Base-by-base conservation (phyloP, 495 filamentous ascomycete species). In the Penicillium fimorum region DNA sequence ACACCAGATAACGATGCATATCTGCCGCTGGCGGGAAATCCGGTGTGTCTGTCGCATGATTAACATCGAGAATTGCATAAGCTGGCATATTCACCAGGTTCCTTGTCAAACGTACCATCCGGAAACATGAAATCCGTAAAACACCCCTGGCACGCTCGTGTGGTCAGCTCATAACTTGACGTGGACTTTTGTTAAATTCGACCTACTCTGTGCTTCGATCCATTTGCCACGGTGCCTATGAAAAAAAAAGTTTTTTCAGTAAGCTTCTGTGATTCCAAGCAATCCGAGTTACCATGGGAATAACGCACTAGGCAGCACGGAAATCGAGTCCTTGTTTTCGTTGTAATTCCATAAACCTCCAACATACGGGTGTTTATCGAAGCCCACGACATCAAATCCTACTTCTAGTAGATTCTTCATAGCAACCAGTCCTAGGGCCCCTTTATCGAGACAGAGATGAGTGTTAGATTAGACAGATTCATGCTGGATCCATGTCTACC, bases 271-370 rank as follows among this genome's bases (percentile, higher is more conserved):
- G n/a, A n/a, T n/a, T n/a, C n/a, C n/a, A n/a, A n/a, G n/a, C n/a
- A n/a, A n/a, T n/a, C n/a, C n/a, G n/a, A n/a, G n/a, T n/a, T n/a
- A n/a, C n/a, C n/a, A n/a, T n/a, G n/a, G 38, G 38, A 44, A 18
- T n/a, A n/a, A 44, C 38, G 11, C 17, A 44, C 41, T 44, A 18
- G 6, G 41, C 17, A 44, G 41, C 6, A 44, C 41, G 17, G 41
- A 44, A 44, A 44, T 44, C 41, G 41, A n/a, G 18, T 44, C 41
- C 41, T 44, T 44, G 15, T 44, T n/a, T 5, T 74, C 66, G 35
- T 65, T 58, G 58, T 67, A 76, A 11, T 65, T 66, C 73, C 73
- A 76, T 3, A 73, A 55, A 18, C 73, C 71, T 12, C 73, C 73
- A 35, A 76, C 65, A 25, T 59, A 58, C 25, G 55, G 41, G 20